Evolutionary conservation across 371 early-diverging fungal genomes (phyloP).

Genomic region (Mortierella polycephala): DNA sequence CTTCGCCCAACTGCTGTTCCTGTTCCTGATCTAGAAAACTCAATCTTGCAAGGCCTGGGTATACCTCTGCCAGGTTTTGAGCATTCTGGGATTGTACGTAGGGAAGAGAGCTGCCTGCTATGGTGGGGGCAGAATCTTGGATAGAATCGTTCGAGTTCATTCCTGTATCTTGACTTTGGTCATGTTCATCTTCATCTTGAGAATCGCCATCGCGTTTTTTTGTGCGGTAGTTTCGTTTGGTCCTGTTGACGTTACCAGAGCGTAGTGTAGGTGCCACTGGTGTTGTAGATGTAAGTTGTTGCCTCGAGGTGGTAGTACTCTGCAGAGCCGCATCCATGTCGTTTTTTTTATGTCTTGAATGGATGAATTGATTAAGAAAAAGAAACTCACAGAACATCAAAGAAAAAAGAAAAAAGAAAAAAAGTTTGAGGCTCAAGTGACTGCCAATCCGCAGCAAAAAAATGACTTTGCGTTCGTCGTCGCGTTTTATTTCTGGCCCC

Average conservation of each 20-base stretch:
- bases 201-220: conserved; percentile 17
- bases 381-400: background rate
- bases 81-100: conserved; percentile 45
- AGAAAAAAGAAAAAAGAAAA: too few species aligned
- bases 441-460: too few species aligned
- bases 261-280: background rate
- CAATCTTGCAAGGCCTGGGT: conserved; percentile 39
- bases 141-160: background rate
- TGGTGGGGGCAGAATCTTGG: background rate
- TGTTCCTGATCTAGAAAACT: conserved; percentile 40
- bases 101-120: conserved; percentile 1
- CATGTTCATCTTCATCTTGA: conserved; percentile 4
- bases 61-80: conserved; percentile 43
- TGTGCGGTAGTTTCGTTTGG: conserved; percentile 39
- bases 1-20: background rate
- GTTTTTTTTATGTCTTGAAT: background rate
- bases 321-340: conserved; percentile 20
- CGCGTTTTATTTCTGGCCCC: too few species aligned
- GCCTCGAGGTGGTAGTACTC: background rate
- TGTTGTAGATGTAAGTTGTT: background rate
- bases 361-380: background rate
- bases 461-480: too few species aligned
- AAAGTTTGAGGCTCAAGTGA: background rate
- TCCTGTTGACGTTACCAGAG: conserved; percentile 4
- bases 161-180: background rate